phyloP scores from a whole-genome alignment of 148 eudicot genomes.

The Vaccinium vitisidaea region DNA sequence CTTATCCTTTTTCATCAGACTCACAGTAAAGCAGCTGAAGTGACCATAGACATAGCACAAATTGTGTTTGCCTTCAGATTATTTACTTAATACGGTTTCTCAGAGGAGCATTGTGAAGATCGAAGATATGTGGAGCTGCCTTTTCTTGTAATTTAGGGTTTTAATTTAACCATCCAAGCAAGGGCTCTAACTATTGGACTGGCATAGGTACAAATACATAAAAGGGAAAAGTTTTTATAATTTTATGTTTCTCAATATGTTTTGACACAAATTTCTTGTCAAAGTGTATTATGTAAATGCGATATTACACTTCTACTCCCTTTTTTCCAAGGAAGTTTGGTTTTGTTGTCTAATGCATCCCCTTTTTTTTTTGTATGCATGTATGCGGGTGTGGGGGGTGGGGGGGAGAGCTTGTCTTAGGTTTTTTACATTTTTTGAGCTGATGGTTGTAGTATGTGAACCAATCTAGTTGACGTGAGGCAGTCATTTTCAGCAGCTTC shows the following conservation, averaged over 20 bases:
- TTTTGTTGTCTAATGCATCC: too few species aligned
- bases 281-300: neutral
- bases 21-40: neutral
- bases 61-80: neutral
- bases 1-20: neutral
- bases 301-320: neutral
- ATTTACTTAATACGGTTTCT: neutral
- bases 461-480: neutral
- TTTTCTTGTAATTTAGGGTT: neutral
- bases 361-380: too few species aligned
- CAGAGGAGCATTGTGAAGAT: neutral
- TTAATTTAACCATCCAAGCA: neutral
- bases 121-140: neutral
- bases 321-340: neutral
- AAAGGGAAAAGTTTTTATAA: neutral
- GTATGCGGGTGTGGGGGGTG: too few species aligned
- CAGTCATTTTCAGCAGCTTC: neutral
- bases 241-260: neutral
- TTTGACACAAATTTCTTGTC: neutral
- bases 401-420: neutral
- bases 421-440: neutral
- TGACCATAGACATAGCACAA: neutral
- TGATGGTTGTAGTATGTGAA: neutral
- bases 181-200: constrained; percentile 1
- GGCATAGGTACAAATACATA: neutral